Percentiles rank a stretch among this genome's conserved stretches.
These are phyloP conservation scores for Microcyclospora pomicola DNA, from an alignment of 2,329 filamentous ascomycete species.

Conservation along the genomic window DNA sequence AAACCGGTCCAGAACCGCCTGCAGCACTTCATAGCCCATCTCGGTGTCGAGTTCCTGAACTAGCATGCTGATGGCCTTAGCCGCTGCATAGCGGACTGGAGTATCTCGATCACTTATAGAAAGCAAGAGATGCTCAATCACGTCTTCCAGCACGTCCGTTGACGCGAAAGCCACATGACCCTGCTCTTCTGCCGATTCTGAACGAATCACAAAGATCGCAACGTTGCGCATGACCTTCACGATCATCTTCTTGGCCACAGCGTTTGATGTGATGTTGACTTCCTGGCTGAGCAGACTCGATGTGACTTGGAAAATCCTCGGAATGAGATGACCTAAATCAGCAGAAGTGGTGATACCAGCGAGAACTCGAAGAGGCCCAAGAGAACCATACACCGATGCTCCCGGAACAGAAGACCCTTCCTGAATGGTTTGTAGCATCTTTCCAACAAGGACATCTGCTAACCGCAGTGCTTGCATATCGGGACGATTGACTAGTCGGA, in stretches of 20 bases:
- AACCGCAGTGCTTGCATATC: conserved; percentile 77
- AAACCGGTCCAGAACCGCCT: conserved; percentile 62
- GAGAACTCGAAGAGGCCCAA: conserved; percentile 68
- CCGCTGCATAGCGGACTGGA: conserved; percentile 76
- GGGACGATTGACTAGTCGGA: conserved; percentile 64
- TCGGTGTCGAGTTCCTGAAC: conserved; percentile 63
- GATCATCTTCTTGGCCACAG: conserved; percentile 65
- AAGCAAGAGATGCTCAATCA: conserved; percentile 70
- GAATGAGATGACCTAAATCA: conserved; percentile 55
- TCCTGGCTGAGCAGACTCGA: conserved; percentile 44
- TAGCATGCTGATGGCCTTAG: conserved; percentile 81
- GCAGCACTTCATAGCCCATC: conserved; percentile 77
- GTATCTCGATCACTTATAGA: conserved; percentile 76
- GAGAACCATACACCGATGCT: conserved; percentile 52
- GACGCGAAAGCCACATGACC: conserved; percentile 45
- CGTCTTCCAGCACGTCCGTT: conserved; percentile 48
- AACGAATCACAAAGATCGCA: conserved; percentile 48
- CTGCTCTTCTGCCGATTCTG: conserved; percentile 27
- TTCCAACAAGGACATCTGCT: conserved; percentile 52
- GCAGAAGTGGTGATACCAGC: conserved; percentile 58
- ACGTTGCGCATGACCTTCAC: conserved; percentile 76
- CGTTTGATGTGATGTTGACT: conserved; percentile 44
- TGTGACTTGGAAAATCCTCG: conserved; percentile 51
- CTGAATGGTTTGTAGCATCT: conserved; percentile 50
- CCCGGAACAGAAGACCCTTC: conserved; percentile 4